Evolutionary conservation across 495 filamentous ascomycete genomes (phyloP), one percentile per base, ranked within the genome.

Genomic region (Bryoglossum gracile): DNA sequence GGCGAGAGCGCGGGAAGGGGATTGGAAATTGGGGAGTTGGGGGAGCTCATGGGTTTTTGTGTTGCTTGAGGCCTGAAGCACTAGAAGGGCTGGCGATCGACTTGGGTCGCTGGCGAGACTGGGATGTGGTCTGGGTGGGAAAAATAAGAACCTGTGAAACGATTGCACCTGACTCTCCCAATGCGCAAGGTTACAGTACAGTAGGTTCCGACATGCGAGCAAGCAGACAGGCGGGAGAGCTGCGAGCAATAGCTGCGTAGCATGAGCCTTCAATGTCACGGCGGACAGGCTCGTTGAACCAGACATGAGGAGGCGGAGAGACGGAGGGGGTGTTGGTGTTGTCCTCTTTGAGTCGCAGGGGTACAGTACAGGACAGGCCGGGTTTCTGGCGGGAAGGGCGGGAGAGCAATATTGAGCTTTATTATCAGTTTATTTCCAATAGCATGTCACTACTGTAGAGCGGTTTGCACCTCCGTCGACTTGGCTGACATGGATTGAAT

Each of bases 41-140:
- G n/a, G n/a, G n/a, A n/a, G n/a, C 25, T 21, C 38, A 25, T 23
- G 21, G 38, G 38, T 23, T 42, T 42, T 40, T 40, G 37, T 40
- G 37, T 13, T 40, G 37, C 19, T 19, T n/a, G n/a, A n/a, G n/a
- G n/a, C n/a, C n/a, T n/a, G n/a, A n/a, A n/a, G n/a, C n/a, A n/a
- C n/a, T n/a, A n/a, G n/a, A n/a, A n/a, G n/a, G n/a, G n/a, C n/a
- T n/a, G n/a, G n/a, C n/a, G n/a, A n/a, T n/a, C 19, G 38, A 42
- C 38, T 42, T 42, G 38, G 19, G 38, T 23, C 19, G 38, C 38
- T 17, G 22, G 38, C 38, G 8, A 4, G 0, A 42, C 38, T 25
- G 21, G 5, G 38, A 25, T 42, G 38, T 4, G n/a, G n/a, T n/a
- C n/a, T n/a, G n/a, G n/a, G n/a, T 42, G 38, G 21, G 13, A 16